Evolutionary conservation across 768 basidiomycete species (phyloP).

Genomic region (Pleurotus tuber-regium): DNA sequence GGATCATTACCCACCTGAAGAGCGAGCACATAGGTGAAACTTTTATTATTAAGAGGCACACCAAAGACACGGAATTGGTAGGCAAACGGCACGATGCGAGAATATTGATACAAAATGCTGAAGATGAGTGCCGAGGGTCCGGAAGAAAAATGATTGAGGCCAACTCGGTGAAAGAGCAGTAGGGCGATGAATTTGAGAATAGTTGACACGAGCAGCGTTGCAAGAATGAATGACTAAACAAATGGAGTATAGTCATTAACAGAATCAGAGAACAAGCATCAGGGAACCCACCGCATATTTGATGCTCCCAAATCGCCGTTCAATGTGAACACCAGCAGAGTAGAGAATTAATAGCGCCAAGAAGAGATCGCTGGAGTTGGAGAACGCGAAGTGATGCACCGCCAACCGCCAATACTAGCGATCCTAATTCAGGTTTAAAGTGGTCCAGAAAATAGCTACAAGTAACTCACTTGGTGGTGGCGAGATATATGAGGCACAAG

Average conservation of each 20-base stretch:
- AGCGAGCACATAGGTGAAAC: constrained; percentile 68
- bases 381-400: constrained; percentile 71
- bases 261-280: not conserved
- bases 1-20: constrained; percentile 50
- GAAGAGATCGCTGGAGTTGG: constrained; percentile 85
- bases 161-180: constrained; percentile 60
- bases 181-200: constrained; percentile 65
- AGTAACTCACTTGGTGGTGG: constrained; percentile 71
- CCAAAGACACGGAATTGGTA: constrained; percentile 81
- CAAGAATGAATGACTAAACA: constrained; percentile 70
- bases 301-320: constrained; percentile 81
- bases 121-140: constrained; percentile 79
- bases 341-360: constrained; percentile 73
- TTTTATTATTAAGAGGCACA: constrained; percentile 72
- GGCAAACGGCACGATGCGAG: constrained; percentile 68
- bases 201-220: constrained; percentile 65
- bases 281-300: constrained; percentile 74
- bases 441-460: constrained; percentile 6
- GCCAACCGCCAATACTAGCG: constrained; percentile 83
- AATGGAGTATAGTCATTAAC: constrained; percentile 12
- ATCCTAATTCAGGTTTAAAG: constrained; percentile 31
- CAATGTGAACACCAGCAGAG: constrained; percentile 66
- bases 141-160: constrained; percentile 71
- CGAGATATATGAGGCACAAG: constrained; percentile 88
- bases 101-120: constrained; percentile 81